These are phyloP conservation scores for Talaromyces borbonicus DNA, from an alignment of 495 filamentous ascomycete species.

Conservation along the genomic window DNA sequence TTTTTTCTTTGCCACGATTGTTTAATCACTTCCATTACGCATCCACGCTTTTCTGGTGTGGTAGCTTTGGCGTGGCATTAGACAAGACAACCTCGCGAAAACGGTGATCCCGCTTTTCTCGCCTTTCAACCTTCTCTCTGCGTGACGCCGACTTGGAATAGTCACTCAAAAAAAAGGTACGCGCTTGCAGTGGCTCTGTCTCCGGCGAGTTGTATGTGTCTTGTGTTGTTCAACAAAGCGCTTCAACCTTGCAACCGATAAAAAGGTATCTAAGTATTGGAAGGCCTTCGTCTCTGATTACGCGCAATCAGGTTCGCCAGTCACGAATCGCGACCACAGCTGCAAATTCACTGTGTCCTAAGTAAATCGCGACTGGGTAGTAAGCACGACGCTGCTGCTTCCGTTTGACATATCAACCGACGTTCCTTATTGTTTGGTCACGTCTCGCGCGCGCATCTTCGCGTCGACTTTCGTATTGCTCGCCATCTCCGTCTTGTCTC, in stretches of 20 bases:
- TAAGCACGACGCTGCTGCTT: no score
- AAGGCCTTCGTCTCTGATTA: conserved; percentile 84
- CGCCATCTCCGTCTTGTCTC: conserved; percentile 52
- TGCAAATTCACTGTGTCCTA: no score
- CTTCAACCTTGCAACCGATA: conserved; percentile 14
- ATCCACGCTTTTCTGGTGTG: no score
- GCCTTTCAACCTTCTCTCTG: background rate
- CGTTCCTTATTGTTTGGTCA: no score
- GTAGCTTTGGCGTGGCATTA: no score
- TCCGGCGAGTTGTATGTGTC: no score
- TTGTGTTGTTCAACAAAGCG: no score
- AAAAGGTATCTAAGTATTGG: conserved; percentile 57
- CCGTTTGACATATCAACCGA: no score
- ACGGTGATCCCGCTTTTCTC: conserved; percentile 12
- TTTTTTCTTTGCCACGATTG: background rate
- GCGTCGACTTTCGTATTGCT: conserved; percentile 55
- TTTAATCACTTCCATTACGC: no score
- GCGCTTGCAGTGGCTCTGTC: no score
- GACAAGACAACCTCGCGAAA: no score
- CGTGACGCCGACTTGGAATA: background rate
- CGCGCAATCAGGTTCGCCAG: conserved; percentile 95
- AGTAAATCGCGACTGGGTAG: no score
- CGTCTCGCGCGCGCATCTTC: conserved; percentile 71
- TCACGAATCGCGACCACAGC: conserved; percentile 41
- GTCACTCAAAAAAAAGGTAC: background rate